Conservation (phyloP, 2,329 filamentous ascomycete species). For the Pezicula radicicola region DNA sequence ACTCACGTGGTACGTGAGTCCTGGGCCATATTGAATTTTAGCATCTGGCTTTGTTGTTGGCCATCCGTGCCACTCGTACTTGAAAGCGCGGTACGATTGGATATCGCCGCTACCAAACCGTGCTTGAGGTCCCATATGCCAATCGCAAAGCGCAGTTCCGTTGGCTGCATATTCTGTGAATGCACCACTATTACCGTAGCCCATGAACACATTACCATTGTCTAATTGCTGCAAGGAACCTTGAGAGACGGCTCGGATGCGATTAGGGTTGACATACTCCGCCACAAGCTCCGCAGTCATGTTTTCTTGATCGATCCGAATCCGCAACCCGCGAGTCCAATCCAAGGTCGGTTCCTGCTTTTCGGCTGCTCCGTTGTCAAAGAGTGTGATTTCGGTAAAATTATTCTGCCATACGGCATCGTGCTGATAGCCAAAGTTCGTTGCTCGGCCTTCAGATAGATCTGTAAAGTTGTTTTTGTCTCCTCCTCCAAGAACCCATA, state of each 20-base stretch:
- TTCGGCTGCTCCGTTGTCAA: slow-evolving; percentile 6
- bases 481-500: slow-evolving; percentile 43
- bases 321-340: not conserved
- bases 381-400: slow-evolving; percentile 5
- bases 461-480: slow-evolving; percentile 36
- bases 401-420: slow-evolving; percentile 34
- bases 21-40: slow-evolving; percentile 24
- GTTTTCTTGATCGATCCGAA: slow-evolving; percentile 3
- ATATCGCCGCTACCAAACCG: slow-evolving; percentile 20
- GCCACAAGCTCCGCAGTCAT: slow-evolving; percentile 6
- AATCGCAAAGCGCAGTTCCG: slow-evolving; percentile 30
- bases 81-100: slow-evolving; percentile 34
- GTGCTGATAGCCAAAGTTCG: slow-evolving; percentile 46
- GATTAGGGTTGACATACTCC: slow-evolving; percentile 2
- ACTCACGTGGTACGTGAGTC: slow-evolving; percentile 42
- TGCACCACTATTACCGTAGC: slow-evolving; percentile 7
- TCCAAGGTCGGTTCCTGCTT: not conserved
- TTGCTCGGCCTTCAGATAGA: slow-evolving; percentile 30
- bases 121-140: slow-evolving; percentile 30
- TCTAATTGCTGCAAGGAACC: slow-evolving; percentile 9
- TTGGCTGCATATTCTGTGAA: slow-evolving; percentile 14
- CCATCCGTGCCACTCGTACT: slow-evolving; percentile 32
- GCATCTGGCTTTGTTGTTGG: slow-evolving; percentile 29
- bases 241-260: slow-evolving; percentile 10
- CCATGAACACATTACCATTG: slow-evolving; percentile 10